These are phyloP conservation scores for Lichtheimia hyalospora DNA, from an alignment of 371 early-diverging fungal species.

Conservation along the genomic window DNA sequence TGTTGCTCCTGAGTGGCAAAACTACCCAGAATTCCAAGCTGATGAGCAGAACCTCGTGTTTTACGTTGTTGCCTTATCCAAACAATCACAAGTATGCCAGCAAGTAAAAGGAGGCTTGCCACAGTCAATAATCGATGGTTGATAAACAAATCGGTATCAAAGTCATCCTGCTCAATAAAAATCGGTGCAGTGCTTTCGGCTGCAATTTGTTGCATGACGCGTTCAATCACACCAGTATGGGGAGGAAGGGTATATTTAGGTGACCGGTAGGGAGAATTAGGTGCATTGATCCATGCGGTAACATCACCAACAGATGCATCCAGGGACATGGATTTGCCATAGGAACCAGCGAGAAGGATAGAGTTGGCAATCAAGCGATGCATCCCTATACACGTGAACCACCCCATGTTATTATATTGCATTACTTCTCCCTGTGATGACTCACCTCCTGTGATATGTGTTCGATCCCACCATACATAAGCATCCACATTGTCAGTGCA, in stretches of 20 bases:
- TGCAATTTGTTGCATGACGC: no score
- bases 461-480: slow-evolving; percentile 49
- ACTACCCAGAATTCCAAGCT: no score
- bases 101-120: no score
- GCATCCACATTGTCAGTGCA: slow-evolving; percentile 18
- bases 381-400: slow-evolving; percentile 15
- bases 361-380: slow-evolving; percentile 34
- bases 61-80: no score
- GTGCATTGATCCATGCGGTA: slow-evolving; percentile 11
- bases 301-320: slow-evolving; percentile 9
- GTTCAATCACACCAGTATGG: slow-evolving; percentile 12
- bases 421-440: no score
- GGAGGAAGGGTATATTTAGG: slow-evolving; percentile 19
- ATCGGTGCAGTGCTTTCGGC: no score
- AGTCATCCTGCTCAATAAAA: no score
- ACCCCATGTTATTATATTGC: not conserved
- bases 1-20: no score
- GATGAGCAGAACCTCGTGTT: no score
- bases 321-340: slow-evolving; percentile 4
- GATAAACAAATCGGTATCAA: no score
- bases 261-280: slow-evolving; percentile 20
- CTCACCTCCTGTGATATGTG: slow-evolving; percentile 44
- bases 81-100: no score
- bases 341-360: slow-evolving; percentile 34
- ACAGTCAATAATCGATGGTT: no score